A percentile compares a stretch with the other conserved stretches of the same genome.
These are phyloP conservation scores for Fusarium globosum DNA, from an alignment of 2,329 filamentous ascomycete genomes.

Conservation along the genomic window DNA sequence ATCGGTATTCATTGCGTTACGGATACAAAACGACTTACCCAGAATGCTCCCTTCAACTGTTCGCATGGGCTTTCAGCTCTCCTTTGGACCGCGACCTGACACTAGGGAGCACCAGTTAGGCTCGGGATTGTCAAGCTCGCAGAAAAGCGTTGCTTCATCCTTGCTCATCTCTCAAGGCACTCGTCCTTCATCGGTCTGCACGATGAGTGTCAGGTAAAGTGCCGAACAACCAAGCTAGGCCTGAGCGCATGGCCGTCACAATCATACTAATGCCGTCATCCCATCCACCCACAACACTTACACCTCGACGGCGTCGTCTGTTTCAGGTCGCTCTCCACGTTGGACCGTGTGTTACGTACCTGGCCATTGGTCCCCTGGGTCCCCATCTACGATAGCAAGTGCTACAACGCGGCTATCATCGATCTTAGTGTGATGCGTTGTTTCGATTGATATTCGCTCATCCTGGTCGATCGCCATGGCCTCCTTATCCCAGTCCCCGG, in stretches of 20 bases:
- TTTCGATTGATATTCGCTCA: constrained; percentile 23
- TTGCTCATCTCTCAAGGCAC: constrained; percentile 6
- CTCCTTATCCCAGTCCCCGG: constrained; percentile 15
- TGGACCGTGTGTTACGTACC: constrained; percentile 36
- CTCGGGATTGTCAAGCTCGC: not conserved
- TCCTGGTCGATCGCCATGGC: constrained; percentile 30
- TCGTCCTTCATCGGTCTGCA: constrained; percentile 1
- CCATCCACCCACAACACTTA: constrained; percentile 18
- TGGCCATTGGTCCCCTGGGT: not conserved
- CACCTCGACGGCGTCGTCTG: constrained; percentile 32
- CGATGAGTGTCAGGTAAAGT: constrained; percentile 9
- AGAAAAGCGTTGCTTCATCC: constrained; percentile 7
- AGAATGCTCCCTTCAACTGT: not conserved
- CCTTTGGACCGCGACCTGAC: constrained; percentile 18
- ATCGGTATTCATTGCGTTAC: not conserved
- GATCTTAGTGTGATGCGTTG: constrained; percentile 31
- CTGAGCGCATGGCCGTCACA: constrained; percentile 15
- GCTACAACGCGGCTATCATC: constrained; percentile 25
- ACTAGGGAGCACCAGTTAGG: not conserved
- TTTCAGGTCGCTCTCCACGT: constrained; percentile 43
- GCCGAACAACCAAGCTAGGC: not conserved
- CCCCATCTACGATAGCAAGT: not conserved
- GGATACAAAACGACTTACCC: not conserved
- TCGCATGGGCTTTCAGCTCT: constrained; percentile 2
- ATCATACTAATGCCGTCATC: constrained; percentile 19